Base-by-base conservation (phyloP, 1,284 basidiomycete species). In the Ceratobasidium sp. region DNA sequence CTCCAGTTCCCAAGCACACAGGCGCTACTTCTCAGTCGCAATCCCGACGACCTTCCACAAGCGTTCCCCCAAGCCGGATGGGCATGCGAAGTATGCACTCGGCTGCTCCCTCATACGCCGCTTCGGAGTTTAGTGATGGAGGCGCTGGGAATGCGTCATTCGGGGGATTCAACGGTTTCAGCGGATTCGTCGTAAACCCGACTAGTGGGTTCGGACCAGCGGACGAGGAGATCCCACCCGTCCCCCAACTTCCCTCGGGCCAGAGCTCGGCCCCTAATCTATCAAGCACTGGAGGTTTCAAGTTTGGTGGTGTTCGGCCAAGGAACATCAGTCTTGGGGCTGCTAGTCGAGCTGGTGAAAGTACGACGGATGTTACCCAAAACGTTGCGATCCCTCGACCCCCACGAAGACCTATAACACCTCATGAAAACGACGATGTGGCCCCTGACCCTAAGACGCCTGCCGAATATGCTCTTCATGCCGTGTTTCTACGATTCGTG, bases 401-500 rank as follows among this genome's bases (percentile, higher is more conserved):
- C 60, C 59, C 75, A 44, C 69, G 68, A 6, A 44, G 60, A 20
- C 38, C 67, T 27, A 46, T 33, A 50, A 77, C 77, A 41, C 80
- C 66, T 12, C n/a, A 74, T n/a, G 71, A 74, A 33, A 74, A 65
- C 33, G 59, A 33, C n/a, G 71, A 74, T 41, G 60, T 57, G 18
- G 46, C 78, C 27, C 77, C 79, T 38, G 78, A 81, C 20, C 82
- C 83, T 0, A 81, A 81, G 81, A 95, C 93, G 14, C 95, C 95
- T 0, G 92, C 92, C 0, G 95, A 96, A 81, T 96, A 94, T 81
- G 95, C 95, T 0, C 85, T 97, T 46, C 93, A 95, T 82, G 93
- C 94, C 0, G 89, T 96, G 7, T 96, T 96, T 83, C 92, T 94
- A 70, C 90, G 93, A 6, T 96, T 96, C 82, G 93, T 93, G 3